phyloP scores from a whole-genome alignment of 768 basidiomycete species.

The Calocybe cyanea region DNA sequence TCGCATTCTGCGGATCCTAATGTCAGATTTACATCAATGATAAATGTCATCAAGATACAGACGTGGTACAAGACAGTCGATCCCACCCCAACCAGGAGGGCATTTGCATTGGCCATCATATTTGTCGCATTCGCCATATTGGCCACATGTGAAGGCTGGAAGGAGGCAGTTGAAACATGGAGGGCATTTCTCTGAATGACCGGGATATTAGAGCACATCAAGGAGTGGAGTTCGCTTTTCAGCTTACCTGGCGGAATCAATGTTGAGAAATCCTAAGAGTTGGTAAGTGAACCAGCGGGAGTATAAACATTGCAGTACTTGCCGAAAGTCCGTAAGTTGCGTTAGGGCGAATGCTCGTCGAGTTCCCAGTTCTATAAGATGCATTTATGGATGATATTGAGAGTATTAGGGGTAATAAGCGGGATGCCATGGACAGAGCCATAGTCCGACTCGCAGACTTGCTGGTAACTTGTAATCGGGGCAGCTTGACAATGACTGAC shows the following conservation, averaged over 20 bases:
- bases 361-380: constrained; percentile 9
- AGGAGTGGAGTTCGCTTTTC: too few relatives aligned
- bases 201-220: neutral
- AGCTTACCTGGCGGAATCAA: constrained; percentile 19
- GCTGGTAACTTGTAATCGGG: constrained; percentile 4
- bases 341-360: constrained; percentile 12
- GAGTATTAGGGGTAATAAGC: constrained; percentile 3
- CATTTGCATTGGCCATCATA: constrained; percentile 97
- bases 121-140: constrained; percentile 85
- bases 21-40: constrained; percentile 5
- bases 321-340: constrained; percentile 16
- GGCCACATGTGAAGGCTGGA: constrained; percentile 87
- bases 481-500: too few relatives aligned
- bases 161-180: constrained; percentile 97
- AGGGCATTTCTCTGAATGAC: constrained; percentile 55
- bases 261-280: constrained; percentile 16
- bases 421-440: neutral
- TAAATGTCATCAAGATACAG: constrained; percentile 27
- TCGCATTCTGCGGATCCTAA: constrained; percentile 85
- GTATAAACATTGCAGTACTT: neutral
- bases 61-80: constrained; percentile 93
- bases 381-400: constrained; percentile 2
- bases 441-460: constrained; percentile 9
- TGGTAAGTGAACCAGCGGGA: constrained; percentile 2
- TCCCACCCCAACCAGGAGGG: constrained; percentile 95